Conservation (phyloP, 768 basidiomycete species). For the Amanita subjunquillea region DNA sequence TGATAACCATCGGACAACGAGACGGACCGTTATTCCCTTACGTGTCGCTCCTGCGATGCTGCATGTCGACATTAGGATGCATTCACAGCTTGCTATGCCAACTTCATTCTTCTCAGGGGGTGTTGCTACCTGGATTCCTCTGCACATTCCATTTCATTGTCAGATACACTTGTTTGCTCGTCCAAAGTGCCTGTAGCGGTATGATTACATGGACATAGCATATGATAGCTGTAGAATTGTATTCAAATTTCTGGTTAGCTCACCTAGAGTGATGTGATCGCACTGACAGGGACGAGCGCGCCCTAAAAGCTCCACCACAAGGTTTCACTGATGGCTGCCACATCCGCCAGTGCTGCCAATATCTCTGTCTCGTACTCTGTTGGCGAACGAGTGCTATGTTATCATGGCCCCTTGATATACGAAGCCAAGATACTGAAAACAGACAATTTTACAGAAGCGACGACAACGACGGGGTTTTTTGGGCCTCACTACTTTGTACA, state of each 20-base stretch:
- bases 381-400: constrained; percentile 84
- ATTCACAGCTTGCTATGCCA: neutral
- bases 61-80: neutral
- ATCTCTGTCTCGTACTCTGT: constrained; percentile 26
- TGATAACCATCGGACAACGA: neutral
- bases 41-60: neutral
- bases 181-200: neutral
- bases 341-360: constrained; percentile 11
- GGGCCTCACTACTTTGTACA: constrained; percentile 93
- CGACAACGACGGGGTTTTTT: constrained; percentile 42
- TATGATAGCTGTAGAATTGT: neutral
- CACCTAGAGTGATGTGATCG: neutral
- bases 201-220: neutral
- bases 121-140: neutral
- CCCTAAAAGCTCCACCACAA: neutral
- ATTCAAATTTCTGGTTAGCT: neutral
- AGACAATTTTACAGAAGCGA: constrained; percentile 55
- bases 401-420: constrained; percentile 92
- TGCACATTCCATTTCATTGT: neutral
- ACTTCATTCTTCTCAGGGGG: neutral
- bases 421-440: constrained; percentile 83
- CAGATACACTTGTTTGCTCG: neutral
- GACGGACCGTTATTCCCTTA: neutral
- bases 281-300: neutral
- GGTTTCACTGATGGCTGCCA: constrained; percentile 8